phyloP scores from a whole-genome alignment of 2,329 filamentous ascomycete species.

The Hymenoscyphus repandus region DNA sequence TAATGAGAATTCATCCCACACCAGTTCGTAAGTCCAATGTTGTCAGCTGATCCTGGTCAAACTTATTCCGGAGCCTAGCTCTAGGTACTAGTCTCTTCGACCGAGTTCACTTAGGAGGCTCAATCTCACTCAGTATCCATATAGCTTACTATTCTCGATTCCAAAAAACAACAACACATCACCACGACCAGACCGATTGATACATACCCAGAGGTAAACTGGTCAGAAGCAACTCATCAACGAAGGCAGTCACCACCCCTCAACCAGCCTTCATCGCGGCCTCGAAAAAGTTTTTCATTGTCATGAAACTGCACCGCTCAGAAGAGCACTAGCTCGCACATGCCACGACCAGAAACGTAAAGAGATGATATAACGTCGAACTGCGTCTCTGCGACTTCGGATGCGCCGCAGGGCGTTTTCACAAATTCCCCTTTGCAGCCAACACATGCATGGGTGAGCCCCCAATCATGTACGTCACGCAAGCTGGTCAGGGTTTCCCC shows the following conservation, averaged over 20 bases:
- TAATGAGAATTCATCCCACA: constrained; percentile 5
- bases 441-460: neutral
- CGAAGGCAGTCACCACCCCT: too few relatives aligned
- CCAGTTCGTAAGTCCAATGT: neutral
- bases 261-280: neutral
- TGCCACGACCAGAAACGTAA: neutral
- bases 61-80: neutral
- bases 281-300: neutral
- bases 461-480: neutral
- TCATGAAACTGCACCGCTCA: neutral
- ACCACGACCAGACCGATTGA: too few relatives aligned
- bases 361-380: neutral
- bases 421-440: neutral
- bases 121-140: too few relatives aligned
- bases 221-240: too few relatives aligned
- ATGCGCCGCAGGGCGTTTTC: neutral
- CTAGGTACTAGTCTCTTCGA: neutral
- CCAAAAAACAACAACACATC: too few relatives aligned
- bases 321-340: neutral
- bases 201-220: too few relatives aligned
- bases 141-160: too few relatives aligned
- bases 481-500: neutral
- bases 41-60: neutral
- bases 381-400: neutral
- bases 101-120: neutral